Conservation (phyloP, 306 rosid species). For the Neltuma alba region DNA sequence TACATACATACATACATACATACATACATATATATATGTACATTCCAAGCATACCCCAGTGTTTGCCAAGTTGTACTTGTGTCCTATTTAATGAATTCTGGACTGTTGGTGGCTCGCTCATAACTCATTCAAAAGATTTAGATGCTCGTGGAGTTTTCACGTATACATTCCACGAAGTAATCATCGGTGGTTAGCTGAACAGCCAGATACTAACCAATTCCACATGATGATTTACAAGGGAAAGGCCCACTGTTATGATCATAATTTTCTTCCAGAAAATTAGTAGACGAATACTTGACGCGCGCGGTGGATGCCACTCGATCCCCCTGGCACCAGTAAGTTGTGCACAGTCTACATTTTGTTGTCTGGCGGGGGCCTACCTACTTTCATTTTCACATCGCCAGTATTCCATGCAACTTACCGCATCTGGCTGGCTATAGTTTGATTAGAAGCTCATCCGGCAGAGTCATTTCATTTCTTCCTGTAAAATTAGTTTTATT, state of each 20-base stretch:
- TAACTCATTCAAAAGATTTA: neutral
- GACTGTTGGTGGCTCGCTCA: neutral
- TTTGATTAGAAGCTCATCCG: neutral
- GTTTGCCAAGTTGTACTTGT: neutral
- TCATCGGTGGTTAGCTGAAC: neutral
- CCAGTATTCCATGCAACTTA: neutral
- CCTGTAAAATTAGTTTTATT: neutral
- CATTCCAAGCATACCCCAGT: neutral
- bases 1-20: no score
- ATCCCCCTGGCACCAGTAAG: neutral
- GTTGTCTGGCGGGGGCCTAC: neutral
- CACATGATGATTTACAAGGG: neutral
- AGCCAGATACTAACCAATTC: neutral
- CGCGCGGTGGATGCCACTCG: neutral
- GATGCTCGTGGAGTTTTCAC: neutral
- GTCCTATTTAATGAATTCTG: neutral
- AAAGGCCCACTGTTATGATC: neutral
- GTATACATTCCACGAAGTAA: neutral
- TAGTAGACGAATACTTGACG: no score
- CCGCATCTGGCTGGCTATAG: no score
- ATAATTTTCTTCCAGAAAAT: neutral
- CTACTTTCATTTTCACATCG: no score
- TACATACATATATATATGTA: no score
- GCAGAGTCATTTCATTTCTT: neutral
- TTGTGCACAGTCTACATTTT: neutral